These are phyloP conservation scores for Hirschioporus abietinus DNA, from an alignment of 768 basidiomycete genomes.

Conservation along the genomic window DNA sequence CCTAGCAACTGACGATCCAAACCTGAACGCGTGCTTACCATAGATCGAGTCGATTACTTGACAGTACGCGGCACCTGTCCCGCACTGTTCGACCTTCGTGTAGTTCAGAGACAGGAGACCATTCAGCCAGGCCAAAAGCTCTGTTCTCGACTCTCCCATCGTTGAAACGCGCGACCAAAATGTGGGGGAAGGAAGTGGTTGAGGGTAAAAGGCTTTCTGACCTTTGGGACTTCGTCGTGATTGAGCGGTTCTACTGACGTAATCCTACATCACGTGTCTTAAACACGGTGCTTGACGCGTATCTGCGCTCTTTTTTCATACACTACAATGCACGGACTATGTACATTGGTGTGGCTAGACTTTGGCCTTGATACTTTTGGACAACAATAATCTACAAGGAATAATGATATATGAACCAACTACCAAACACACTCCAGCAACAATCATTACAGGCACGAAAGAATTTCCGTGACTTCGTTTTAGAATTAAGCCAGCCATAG, in stretches of 20 bases:
- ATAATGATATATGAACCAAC: conserved; percentile 55
- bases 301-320: not conserved
- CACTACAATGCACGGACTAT: not conserved
- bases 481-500: conserved; percentile 42
- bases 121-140: conserved; percentile 91
- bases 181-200: not conserved
- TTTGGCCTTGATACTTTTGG: not conserved
- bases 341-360: not conserved
- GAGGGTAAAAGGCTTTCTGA: not conserved
- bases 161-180: conserved; percentile 11
- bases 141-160: conserved; percentile 76
- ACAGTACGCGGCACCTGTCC: conserved; percentile 88
- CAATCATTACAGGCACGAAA: conserved; percentile 46
- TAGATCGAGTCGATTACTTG: conserved; percentile 95
- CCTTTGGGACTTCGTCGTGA: not conserved
- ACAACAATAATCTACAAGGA: conserved; percentile 29
- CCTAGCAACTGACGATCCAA: not conserved
- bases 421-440: conserved; percentile 55
- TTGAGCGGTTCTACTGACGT: not conserved
- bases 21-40: conserved; percentile 40
- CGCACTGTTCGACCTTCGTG: conserved; percentile 90
- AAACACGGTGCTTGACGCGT: not conserved
- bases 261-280: not conserved
- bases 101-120: conserved; percentile 87
- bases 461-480: conserved; percentile 17